Base-by-base conservation (phyloP, 345 rosid species). In the Eucalyptus sp. region DNA sequence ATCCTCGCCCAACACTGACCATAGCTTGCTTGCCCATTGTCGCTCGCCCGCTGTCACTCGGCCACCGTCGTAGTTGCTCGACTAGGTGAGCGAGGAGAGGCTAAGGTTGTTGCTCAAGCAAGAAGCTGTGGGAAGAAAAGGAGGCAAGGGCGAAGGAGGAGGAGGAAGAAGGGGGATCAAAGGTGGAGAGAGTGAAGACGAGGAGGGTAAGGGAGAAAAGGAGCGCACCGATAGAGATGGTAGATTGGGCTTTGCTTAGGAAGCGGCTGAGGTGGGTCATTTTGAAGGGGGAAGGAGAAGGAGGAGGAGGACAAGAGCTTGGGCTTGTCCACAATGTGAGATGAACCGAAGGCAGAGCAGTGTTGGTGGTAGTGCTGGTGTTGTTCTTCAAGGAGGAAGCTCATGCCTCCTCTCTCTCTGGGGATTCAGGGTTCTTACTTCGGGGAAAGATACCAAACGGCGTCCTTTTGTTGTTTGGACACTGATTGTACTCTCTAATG, bases 91-190 rank as follows among this genome's bases (percentile, higher is more conserved):
- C 94, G 24, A 41, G 27, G 11, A 14, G 11, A 64, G 86, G 86
- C 37, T 51, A 20, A 80, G 14, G 81, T 90, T 89, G 87, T 86
- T 15, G 89, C 56, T 85, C 62, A 62, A 50, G 62, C 60, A 85
- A 54, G 80, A 27, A 66, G 71, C 13, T 24, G 33, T 15, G 90
- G 87, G 50, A 58, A 22, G 54, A 51, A 1, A 16, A 51, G 54
- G 54, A 51, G 22, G 54, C 4, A 1, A 51, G 8, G 22, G 54
- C 4, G 4, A 8, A 51, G 7, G 54, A 16, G 3, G 54, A 51
- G 90, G 95, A 95, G 51, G 99, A 95, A 68, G 99, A 96, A 92
- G 96, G 96, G 87, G 97, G 98, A n/a, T 97, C 97, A 88, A 97
- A 95, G 51, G 99, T 96, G 85, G 99, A 95, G 93, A 97, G 96